phyloP scores from a whole-genome alignment of 2,329 filamentous ascomycete genomes.

The Sclerotinia minor region DNA sequence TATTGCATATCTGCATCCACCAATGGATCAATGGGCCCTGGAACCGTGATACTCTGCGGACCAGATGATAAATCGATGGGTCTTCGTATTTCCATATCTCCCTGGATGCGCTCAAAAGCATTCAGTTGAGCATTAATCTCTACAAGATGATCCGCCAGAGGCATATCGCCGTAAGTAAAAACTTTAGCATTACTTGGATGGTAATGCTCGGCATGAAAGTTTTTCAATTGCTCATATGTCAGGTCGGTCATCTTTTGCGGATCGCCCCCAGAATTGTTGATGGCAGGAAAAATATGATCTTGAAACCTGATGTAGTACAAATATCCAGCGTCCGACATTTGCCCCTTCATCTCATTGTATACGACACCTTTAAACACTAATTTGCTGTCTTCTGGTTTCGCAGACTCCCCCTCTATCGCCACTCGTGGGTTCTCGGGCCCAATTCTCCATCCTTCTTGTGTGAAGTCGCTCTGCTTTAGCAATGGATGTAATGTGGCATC shows the following conservation, averaged over 20 bases:
- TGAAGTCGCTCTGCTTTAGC: slow-evolving; percentile 87
- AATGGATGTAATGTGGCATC: slow-evolving; percentile 91
- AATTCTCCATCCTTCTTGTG: slow-evolving; percentile 95
- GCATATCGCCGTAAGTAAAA: slow-evolving; percentile 93
- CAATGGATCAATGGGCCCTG: slow-evolving; percentile 83
- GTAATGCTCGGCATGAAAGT: slow-evolving; percentile 91
- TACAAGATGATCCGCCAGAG: slow-evolving; percentile 74
- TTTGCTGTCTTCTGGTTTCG: slow-evolving; percentile 57
- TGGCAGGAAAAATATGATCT: slow-evolving; percentile 87
- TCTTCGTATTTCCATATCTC: slow-evolving; percentile 71
- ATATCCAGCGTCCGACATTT: slow-evolving; percentile 97
- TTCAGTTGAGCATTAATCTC: slow-evolving; percentile 75
- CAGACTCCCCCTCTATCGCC: slow-evolving; percentile 46
- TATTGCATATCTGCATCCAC: slow-evolving; percentile 83
- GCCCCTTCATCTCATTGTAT: slow-evolving; percentile 99
- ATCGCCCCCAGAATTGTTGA: slow-evolving; percentile 96
- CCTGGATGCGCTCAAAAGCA: slow-evolving; percentile 68
- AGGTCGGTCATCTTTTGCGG: slow-evolving; percentile 95
- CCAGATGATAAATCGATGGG: slow-evolving; percentile 71
- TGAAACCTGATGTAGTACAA: slow-evolving; percentile 95
- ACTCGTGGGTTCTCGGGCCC: slow-evolving; percentile 80
- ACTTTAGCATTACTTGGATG: slow-evolving; percentile 97
- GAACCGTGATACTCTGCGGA: slow-evolving; percentile 67
- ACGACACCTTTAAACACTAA: slow-evolving; percentile 96
- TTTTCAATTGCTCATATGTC: slow-evolving; percentile 83